phyloP scores from a whole-genome alignment of 2,329 filamentous ascomycete species.

The Tothia fuscella region DNA sequence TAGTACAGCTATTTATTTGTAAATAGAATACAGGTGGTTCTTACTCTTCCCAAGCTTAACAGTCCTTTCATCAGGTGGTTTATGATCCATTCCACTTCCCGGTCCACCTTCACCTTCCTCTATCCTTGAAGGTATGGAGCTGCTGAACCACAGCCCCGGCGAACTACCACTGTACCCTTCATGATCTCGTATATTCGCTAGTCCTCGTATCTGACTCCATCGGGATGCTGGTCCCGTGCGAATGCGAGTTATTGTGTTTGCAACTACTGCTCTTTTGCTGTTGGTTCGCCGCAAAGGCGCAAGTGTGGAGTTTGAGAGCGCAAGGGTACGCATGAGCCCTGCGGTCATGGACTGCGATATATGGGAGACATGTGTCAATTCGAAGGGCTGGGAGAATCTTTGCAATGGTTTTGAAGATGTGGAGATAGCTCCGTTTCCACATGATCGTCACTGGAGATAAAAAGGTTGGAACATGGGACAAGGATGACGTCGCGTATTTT shows the following conservation, averaged over 20 bases:
- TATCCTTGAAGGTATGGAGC: not conserved
- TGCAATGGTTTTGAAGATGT: too few species aligned
- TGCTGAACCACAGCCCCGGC: conserved; percentile 5
- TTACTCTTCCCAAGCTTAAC: conserved; percentile 51
- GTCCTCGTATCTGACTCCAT: not conserved
- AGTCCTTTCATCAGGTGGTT: conserved; percentile 46
- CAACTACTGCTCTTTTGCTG: too few species aligned
- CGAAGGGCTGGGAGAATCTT: too few species aligned
- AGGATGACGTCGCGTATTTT: too few species aligned
- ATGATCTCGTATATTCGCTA: conserved; percentile 7
- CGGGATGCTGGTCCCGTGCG: conserved; percentile 1
- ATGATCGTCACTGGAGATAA: too few species aligned
- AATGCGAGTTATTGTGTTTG: not conserved
- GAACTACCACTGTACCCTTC: not conserved
- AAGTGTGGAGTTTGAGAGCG: conserved; percentile 1
- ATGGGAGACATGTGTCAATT: too few species aligned
- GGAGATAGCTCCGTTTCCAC: too few species aligned
- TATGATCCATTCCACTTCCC: conserved; percentile 24
- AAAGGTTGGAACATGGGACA: too few species aligned
- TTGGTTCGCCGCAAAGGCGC: conserved; percentile 4
- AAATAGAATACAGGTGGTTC: conserved; percentile 11
- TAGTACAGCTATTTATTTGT: not conserved
- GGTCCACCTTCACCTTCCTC: not conserved
- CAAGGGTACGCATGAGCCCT: conserved; percentile 9
- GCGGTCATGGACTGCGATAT: too few species aligned